Evolutionary conservation across 2,329 filamentous ascomycete species (phyloP), one percentile per base, ranked within the genome.

Genomic region (Gnomoniopsis smithogilvyi): DNA sequence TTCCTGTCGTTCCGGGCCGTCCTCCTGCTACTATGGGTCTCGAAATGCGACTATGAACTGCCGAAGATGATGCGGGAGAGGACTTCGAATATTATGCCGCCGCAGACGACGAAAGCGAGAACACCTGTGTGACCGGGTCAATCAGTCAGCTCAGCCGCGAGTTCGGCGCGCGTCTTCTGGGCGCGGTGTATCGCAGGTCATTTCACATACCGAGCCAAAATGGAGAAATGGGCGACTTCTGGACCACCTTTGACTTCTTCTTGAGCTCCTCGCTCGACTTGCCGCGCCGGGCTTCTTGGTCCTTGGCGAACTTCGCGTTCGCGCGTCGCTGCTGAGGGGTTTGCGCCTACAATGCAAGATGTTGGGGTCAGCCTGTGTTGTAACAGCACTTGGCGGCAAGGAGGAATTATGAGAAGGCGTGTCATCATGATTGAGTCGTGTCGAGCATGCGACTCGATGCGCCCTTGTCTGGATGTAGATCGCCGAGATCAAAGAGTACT

Each of bases 271-370:
- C 77, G 59, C 85, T 81, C n/a, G 86, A 81, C 78, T 91, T 92
- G 75, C 91, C 91, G 73, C 89, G 89, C 71, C 87, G 89, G 61
- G 80, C 78, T 71, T 89, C 86, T 72, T 94, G 87, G 56, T 84
- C 81, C 72, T 88, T 88, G 66, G 82, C 87, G 76, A 91, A 96
- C 75, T 89, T 89, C 70, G 84, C 84, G 78, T 95, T 95, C 64
- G 88, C 87, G 70, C 86, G 86, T 73, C 91, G 88, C 80, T 95
- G 91, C 74, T 91, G 84, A 67, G 88, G 90, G 66, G 91, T 95
- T 87, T 94, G 90, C 67, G 87, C 89, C 90, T 92, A 69, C 62
- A 30, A 56, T 11, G 22, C 24, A 30, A 38, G 38, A 14, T 21
- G 45, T 3, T 6, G n/a, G 11, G 26, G 26, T 51, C 21, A 50